Evolutionary conservation across 177 flowering plant genomes (phyloP).

Genomic region (Tripterygium wilfordii): DNA sequence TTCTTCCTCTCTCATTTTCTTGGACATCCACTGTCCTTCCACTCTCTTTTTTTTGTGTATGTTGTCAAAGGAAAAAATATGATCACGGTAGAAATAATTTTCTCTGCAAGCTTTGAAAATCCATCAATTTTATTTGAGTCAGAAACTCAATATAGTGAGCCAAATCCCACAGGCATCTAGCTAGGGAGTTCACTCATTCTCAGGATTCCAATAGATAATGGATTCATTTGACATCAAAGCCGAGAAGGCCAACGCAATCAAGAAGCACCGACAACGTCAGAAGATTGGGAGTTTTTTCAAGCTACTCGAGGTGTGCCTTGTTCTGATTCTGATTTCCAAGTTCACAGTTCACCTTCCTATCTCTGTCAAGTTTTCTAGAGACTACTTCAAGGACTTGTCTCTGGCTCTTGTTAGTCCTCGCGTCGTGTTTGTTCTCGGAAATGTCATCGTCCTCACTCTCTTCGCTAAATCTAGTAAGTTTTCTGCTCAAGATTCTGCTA

Average conservation of each 20-base stretch:
- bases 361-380: constrained; percentile 25
- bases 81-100: too few relatives aligned
- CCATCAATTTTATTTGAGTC: too few relatives aligned
- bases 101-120: too few relatives aligned
- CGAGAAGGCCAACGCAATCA: constrained; percentile 33
- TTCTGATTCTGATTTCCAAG: constrained; percentile 30
- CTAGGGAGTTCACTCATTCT: too few relatives aligned
- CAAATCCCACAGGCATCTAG: too few relatives aligned
- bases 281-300: constrained; percentile 27
- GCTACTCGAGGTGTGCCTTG: constrained; percentile 27
- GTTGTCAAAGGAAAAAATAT: too few relatives aligned
- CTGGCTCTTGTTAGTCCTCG: constrained; percentile 27
- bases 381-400: constrained; percentile 19
- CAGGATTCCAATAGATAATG: constrained; percentile 14
- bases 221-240: constrained; percentile 25
- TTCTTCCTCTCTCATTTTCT: too few relatives aligned
- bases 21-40: too few relatives aligned
- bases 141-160: too few relatives aligned
- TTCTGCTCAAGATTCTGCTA: constrained; percentile 6
- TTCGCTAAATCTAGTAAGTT: constrained; percentile 34
- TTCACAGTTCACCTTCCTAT: constrained; percentile 21
- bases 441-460: constrained; percentile 41
- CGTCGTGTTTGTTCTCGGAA: constrained; percentile 41
- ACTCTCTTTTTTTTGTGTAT: too few relatives aligned
- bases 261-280: constrained; percentile 15